These are phyloP conservation scores for Chlorella sorokiniana DNA, from an alignment of 139 green algal genomes.

Conservation along the genomic window DNA sequence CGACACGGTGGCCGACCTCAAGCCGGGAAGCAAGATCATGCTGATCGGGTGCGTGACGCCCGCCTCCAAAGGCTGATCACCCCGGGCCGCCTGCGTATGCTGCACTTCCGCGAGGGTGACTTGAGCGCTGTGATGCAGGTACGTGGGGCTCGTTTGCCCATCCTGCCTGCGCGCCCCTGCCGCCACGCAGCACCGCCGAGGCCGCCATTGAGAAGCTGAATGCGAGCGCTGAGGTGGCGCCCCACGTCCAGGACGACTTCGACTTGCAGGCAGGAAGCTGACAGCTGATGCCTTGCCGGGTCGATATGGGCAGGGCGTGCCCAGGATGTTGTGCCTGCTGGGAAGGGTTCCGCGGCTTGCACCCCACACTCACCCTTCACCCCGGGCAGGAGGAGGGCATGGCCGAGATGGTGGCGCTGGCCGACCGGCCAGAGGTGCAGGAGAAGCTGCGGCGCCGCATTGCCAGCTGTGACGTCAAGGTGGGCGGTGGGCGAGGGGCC, in stretches of 20 bases:
- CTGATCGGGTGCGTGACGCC: constrained; percentile 70
- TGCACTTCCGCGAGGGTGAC: too few species aligned
- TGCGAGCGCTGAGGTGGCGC: constrained; percentile 61
- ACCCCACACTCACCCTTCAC: not conserved
- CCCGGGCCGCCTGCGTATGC: too few species aligned
- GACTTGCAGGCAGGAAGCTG: constrained; percentile 52
- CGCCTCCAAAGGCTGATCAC: too few species aligned
- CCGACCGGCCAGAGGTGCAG: constrained; percentile 50
- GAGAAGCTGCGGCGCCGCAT: constrained; percentile 70
- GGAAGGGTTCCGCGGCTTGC: too few species aligned
- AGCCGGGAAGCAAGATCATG: constrained; percentile 76
- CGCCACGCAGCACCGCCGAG: constrained; percentile 65
- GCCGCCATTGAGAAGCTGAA: constrained; percentile 52
- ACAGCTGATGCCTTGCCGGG: not conserved
- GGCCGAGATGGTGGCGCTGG: constrained; percentile 26
- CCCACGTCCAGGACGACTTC: constrained; percentile 88
- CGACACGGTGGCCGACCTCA: constrained; percentile 63
- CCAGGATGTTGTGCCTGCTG: constrained; percentile 24
- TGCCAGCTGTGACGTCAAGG: constrained; percentile 17
- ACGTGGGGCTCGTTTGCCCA: not conserved
- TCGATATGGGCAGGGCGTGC: too few species aligned
- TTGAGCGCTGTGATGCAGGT: not conserved
- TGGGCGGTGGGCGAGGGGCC: constrained; percentile 52
- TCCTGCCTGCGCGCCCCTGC: not conserved
- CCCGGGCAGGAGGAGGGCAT: constrained; percentile 51